phyloP scores from a whole-genome alignment of 768 basidiomycete genomes.

The Rhizopogon vinicolor region DNA sequence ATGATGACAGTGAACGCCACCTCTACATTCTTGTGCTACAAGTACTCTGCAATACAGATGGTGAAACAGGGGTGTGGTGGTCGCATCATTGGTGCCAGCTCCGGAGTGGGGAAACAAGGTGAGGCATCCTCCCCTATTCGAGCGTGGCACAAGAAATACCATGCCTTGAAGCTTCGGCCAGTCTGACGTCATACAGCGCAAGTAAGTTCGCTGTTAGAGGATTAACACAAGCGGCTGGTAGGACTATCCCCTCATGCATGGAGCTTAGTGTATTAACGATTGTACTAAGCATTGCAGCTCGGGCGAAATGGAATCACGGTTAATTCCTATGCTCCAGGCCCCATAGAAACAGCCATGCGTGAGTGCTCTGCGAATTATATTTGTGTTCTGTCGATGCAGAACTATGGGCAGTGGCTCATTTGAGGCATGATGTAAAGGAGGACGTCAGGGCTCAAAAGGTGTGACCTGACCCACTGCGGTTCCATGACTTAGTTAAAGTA shows the following conservation, averaged over 20 bases:
- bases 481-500: not conserved
- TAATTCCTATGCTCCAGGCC: conserved; percentile 36
- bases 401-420: not conserved
- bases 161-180: not conserved
- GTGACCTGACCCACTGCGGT: not conserved
- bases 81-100: conserved; percentile 44
- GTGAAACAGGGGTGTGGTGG: conserved; percentile 48
- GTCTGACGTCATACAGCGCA: conserved; percentile 21
- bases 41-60: conserved; percentile 61
- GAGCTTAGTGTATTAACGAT: not conserved
- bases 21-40: conserved; percentile 58
- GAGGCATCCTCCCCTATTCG: not conserved
- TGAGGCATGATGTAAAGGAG: not conserved
- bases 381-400: not conserved
- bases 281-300: conserved; percentile 20
- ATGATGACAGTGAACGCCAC: conserved; percentile 47
- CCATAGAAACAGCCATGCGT: conserved; percentile 30
- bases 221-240: conserved; percentile 36
- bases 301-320: conserved; percentile 31
- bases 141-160: not conserved
- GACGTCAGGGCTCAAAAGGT: not conserved
- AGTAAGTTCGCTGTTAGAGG: conserved; percentile 39
- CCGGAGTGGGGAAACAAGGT: conserved; percentile 6
- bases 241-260: not conserved
- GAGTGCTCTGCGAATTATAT: not conserved